A percentile compares a stretch with the other conserved stretches of the same genome.
These are phyloP conservation scores for Phytophthora multivora DNA, from an alignment of 352 stramenopile species.

Conservation along the genomic window DNA sequence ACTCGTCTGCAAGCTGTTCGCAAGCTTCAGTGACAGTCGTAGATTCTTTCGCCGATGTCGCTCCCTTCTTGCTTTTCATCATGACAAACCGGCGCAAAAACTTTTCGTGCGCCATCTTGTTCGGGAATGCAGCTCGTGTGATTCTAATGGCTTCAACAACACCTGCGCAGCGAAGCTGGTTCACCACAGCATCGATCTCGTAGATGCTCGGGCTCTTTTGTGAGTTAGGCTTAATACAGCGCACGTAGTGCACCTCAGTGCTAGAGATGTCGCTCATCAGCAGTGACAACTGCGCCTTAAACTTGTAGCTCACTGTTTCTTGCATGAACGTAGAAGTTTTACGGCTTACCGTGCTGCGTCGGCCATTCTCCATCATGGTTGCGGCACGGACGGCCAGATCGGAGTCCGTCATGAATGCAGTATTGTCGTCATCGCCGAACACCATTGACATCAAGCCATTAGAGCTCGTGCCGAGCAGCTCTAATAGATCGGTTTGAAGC, in stretches of 20 bases:
- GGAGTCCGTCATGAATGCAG: conserved; percentile 62
- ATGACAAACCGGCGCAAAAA: conserved; percentile 85
- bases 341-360: conserved; percentile 51
- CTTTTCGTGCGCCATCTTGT: conserved; percentile 94
- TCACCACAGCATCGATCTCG: conserved; percentile 88
- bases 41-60: conserved; percentile 24
- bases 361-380: conserved; percentile 48
- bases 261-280: conserved; percentile 89
- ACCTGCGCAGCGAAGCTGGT: conserved; percentile 88
- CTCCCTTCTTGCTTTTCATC: conserved; percentile 52
- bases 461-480: conserved; percentile 68
- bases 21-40: conserved; percentile 70
- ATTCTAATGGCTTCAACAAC: conserved; percentile 93
- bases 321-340: conserved; percentile 89
- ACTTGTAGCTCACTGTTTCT: conserved; percentile 90
- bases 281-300: conserved; percentile 85
- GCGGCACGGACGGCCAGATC: conserved; percentile 62
- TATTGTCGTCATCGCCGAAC: conserved; percentile 59
- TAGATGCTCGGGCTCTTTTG: conserved; percentile 76
- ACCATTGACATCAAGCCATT: conserved; percentile 79
- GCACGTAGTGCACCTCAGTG: conserved; percentile 89
- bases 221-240: conserved; percentile 92
- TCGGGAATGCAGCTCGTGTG: conserved; percentile 88
- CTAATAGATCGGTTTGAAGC: conserved; percentile 76
- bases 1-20: conserved; percentile 52